phyloP scores from a whole-genome alignment of 345 rosid genomes.

The Hevea brasiliensis region DNA sequence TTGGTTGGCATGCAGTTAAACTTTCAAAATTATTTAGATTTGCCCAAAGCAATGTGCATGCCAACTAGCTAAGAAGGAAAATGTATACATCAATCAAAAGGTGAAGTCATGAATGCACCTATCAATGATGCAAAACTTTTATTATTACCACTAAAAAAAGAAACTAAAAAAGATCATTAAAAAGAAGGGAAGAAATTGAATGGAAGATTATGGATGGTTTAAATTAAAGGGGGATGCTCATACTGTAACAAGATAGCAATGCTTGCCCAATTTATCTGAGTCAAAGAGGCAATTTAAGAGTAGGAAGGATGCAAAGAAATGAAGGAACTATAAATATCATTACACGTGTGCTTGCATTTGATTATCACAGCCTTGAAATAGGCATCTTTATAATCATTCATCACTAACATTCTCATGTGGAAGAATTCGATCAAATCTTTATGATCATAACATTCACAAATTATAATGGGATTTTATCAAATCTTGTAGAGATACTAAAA shows the following conservation, averaged over 20 bases:
- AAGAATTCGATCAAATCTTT: background rate
- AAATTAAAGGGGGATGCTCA: background rate
- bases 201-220: background rate
- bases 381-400: background rate
- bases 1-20: background rate
- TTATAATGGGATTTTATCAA: background rate
- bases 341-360: background rate
- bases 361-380: background rate
- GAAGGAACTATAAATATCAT: background rate
- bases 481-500: no score
- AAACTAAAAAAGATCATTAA: background rate
- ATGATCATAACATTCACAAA: background rate
- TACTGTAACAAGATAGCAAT: conserved; percentile 1
- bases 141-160: background rate
- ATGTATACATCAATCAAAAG: background rate
- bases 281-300: background rate
- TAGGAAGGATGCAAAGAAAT: background rate
- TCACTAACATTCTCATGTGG: background rate
- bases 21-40: background rate
- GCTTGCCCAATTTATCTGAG: background rate
- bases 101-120: background rate
- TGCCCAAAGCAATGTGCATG: background rate
- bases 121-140: background rate
- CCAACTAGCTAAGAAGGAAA: background rate
- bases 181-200: background rate